Base-by-base conservation (phyloP, 176 grass and related monocot species). In the Typha latifolia region DNA sequence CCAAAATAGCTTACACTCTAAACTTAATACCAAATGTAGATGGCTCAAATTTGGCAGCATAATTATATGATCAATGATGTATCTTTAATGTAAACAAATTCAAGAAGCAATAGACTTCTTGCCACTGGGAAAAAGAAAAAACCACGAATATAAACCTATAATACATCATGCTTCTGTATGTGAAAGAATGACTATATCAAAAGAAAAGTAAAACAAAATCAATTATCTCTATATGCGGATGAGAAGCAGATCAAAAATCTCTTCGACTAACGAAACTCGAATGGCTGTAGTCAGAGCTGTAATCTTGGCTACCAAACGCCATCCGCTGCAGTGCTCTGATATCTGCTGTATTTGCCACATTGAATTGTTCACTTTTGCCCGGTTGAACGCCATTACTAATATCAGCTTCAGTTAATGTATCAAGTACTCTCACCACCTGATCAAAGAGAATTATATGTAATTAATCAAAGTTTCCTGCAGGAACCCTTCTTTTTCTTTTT, bases 301-400 rank as follows among this genome's bases (percentile, higher is more conserved):
- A 96, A 49, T 91, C 93, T 68, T 91, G 85, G 80, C 87, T 96
- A 8, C 93, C 93, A 51, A 96, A 96, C 13, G 85, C 88, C 80
- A 96, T 91, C 66, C 81, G 78, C 65, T 89, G 93, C 52, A 96
- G 89, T 68, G 84, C 80, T 73, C 72, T 75, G 73, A 96, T 86
- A 34, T 96, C 88, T 0, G 75, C 78, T 0, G 88, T 89, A 61
- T 96, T 87, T 16, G 85, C 74, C 5, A 51, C 75, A 24, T 96
- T 91, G 74, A 91, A 91, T 68, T 89, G 74, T 82, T 86, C 77
- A 62, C 93, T 96, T 76, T 91, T 88, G 49, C 93, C 88, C 0
- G 88, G 88, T 66, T 84, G 86, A 21, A 91, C 75, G 6, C 93
- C 93, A 14, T 96, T 91, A 74, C 72, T 96, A 51, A 96, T 75